Percentiles rank a stretch among this genome's conserved stretches.
Evolutionary conservation across 2,329 filamentous ascomycete species (phyloP).

Genomic region (Paraphoma chrysanthemicola): DNA sequence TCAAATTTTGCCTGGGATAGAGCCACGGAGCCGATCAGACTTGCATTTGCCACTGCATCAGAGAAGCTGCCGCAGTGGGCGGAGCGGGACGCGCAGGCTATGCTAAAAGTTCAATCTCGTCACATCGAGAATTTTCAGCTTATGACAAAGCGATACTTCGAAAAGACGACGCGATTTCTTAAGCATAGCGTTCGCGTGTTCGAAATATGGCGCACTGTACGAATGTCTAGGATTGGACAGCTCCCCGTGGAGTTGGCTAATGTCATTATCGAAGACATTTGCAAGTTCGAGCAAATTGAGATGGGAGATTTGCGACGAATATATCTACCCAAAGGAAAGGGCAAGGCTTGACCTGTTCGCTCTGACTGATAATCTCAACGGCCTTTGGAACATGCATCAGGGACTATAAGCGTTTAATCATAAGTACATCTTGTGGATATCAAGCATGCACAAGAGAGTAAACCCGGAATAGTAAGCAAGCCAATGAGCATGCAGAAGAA

Average conservation of each 20-base stretch:
- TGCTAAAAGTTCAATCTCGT: not conserved
- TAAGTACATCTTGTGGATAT: not conserved
- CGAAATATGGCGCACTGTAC: conserved; percentile 21
- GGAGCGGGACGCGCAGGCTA: conserved; percentile 7
- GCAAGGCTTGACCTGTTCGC: not conserved
- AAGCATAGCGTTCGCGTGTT: conserved; percentile 10
- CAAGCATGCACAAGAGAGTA: not conserved
- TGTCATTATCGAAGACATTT: conserved; percentile 14
- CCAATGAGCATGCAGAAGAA: too few relatives aligned
- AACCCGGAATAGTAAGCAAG: too few relatives aligned
- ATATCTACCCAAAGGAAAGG: not conserved
- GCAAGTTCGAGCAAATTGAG: conserved; percentile 2
- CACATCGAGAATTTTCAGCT: not conserved
- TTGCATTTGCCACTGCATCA: conserved; percentile 2
- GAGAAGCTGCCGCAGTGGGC: conserved; percentile 7
- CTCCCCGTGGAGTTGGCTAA: conserved; percentile 16
- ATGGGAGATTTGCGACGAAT: not conserved
- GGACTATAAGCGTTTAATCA: too few relatives aligned
- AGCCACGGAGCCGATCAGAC: conserved; percentile 5
- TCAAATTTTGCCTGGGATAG: conserved; percentile 5
- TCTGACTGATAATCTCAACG: too few relatives aligned
- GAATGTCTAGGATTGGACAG: conserved; percentile 8
- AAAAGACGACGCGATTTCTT: conserved; percentile 10
- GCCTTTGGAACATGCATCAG: too few relatives aligned
- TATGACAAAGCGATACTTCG: conserved; percentile 12